Conservation (phyloP, 1,284 basidiomycete genomes). For the Dichomitus squalens region DNA sequence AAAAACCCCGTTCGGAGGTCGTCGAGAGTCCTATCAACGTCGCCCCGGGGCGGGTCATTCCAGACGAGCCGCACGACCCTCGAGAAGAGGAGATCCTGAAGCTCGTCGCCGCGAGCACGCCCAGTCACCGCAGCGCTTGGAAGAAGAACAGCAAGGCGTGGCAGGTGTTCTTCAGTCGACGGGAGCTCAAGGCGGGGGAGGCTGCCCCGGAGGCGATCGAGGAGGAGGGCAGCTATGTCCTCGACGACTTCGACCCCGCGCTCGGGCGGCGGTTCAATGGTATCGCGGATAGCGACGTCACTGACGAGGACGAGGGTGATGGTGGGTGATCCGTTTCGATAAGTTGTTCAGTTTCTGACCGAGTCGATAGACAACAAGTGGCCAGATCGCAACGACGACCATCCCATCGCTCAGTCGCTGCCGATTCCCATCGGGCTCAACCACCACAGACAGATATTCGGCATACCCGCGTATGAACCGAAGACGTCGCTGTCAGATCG, state of each 20-base stretch:
- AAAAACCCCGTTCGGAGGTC: constrained; percentile 7
- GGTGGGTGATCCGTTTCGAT: constrained; percentile 14
- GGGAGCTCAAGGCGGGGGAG: constrained; percentile 37
- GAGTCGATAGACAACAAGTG: constrained; percentile 16
- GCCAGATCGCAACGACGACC: constrained; percentile 9
- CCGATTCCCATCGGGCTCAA: constrained; percentile 57
- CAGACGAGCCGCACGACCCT: constrained; percentile 36
- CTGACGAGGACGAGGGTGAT: constrained; percentile 25
- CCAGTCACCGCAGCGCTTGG: constrained; percentile 74
- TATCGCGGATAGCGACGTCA: constrained; percentile 36
- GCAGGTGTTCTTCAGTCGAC: constrained; percentile 58
- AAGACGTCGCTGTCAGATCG: constrained; percentile 47
- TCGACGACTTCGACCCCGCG: constrained; percentile 19
- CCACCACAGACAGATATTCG: constrained; percentile 35
- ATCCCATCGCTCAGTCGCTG: constrained; percentile 51
- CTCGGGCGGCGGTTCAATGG: constrained; percentile 21
- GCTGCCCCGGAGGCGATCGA: constrained; percentile 40
- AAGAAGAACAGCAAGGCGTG: constrained; percentile 63
- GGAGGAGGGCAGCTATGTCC: constrained; percentile 44
- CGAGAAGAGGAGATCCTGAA: constrained; percentile 59
- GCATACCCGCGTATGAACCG: constrained; percentile 57
- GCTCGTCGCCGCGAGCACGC: constrained; percentile 65
- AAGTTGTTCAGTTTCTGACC: not conserved
- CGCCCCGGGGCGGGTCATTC: not conserved
- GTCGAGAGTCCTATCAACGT: constrained; percentile 16